A percentile compares a stretch with the other conserved stretches of the same genome.
Conservation (phyloP, 2,329 filamentous ascomycete genomes). For the Scorias spongiosa region DNA sequence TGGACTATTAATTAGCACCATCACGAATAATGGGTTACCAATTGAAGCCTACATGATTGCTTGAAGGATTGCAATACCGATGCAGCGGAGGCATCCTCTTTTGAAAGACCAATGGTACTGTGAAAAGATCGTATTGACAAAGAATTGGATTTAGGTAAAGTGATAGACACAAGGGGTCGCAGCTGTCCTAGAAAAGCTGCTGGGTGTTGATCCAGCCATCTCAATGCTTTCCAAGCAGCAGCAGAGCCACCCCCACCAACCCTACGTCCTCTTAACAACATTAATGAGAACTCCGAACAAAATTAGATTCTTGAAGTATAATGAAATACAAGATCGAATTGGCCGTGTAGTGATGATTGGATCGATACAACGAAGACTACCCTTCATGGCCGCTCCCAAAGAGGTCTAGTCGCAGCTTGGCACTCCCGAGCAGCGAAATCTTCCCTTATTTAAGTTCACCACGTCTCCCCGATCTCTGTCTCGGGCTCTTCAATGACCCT, state of each 20-base stretch:
- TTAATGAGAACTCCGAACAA: not conserved
- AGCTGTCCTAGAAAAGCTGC: not conserved
- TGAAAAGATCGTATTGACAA: not conserved
- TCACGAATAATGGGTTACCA: not conserved
- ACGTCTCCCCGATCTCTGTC: conserved; percentile 14
- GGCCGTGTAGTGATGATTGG: no score
- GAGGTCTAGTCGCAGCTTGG: no score
- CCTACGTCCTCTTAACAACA: not conserved
- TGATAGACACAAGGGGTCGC: not conserved
- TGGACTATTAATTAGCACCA: not conserved
- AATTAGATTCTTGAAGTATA: no score
- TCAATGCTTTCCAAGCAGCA: not conserved
- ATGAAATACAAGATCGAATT: no score
- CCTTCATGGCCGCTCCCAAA: no score
- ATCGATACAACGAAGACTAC: no score
- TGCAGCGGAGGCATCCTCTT: not conserved
- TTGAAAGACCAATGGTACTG: not conserved
- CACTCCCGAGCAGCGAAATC: no score
- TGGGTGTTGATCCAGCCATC: not conserved
- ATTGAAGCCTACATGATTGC: not conserved
- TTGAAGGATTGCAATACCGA: not conserved
- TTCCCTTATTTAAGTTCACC: no score
- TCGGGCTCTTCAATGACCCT: conserved; percentile 65
- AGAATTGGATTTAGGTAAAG: not conserved
- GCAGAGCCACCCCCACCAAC: not conserved